These are phyloP conservation scores for Neoboletus magnificus DNA, from an alignment of 768 basidiomycete genomes.

Conservation along the genomic window DNA sequence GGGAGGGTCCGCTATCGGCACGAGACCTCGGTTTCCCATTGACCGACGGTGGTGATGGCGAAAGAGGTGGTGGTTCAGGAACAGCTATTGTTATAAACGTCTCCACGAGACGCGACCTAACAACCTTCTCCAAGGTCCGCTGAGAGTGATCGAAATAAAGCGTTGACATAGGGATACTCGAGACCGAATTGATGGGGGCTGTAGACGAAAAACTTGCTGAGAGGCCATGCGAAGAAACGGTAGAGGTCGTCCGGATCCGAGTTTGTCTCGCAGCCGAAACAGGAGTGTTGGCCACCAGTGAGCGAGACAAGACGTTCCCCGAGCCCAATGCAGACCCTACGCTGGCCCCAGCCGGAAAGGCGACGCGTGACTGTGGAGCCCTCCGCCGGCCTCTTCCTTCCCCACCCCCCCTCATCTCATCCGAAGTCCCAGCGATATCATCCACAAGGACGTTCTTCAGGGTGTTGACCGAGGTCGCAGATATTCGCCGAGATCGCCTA, in stretches of 20 bases:
- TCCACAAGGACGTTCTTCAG: slow-evolving; percentile 46
- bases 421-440: slow-evolving; percentile 32
- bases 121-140: slow-evolving; percentile 61
- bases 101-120: slow-evolving; percentile 71
- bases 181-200: background rate
- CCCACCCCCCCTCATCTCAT: slow-evolving; percentile 24
- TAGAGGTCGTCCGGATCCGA: slow-evolving; percentile 51
- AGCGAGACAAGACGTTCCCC: slow-evolving; percentile 14
- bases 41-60: slow-evolving; percentile 28
- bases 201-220: slow-evolving; percentile 10
- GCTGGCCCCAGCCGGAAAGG: slow-evolving; percentile 31
- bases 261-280: slow-evolving; percentile 34
- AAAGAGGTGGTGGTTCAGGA: slow-evolving; percentile 23
- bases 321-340: slow-evolving; percentile 6
- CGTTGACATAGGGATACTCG: slow-evolving; percentile 23
- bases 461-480: slow-evolving; percentile 53
- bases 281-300: slow-evolving; percentile 17
- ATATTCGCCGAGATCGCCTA: slow-evolving; percentile 59
- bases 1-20: slow-evolving; percentile 26
- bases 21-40: slow-evolving; percentile 22
- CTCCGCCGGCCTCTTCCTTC: slow-evolving; percentile 41
- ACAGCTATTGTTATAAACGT: slow-evolving; percentile 66
- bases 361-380: slow-evolving; percentile 43
- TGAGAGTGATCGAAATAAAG: slow-evolving; percentile 64
- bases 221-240: slow-evolving; percentile 40